phyloP scores from a whole-genome alignment of 306 rosid species.

The Rosa lucieae region DNA sequence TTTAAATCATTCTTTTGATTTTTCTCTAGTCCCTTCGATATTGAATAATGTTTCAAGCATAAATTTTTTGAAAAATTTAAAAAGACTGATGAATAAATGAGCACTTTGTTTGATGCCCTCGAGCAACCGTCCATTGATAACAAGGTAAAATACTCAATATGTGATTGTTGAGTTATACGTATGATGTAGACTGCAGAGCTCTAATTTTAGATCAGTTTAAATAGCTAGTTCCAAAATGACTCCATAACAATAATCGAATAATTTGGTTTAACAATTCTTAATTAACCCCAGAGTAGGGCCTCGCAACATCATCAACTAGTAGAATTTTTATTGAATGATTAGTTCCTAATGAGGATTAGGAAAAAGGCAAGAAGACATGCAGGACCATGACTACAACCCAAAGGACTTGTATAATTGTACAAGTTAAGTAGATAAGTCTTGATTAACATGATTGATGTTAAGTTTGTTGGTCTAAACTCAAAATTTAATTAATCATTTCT shows the following conservation, averaged over 20 bases:
- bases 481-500: not conserved
- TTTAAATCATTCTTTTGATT: not conserved
- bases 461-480: constrained; percentile 9
- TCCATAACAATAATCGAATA: constrained; percentile 12
- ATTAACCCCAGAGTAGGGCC: constrained; percentile 15
- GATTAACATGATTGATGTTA: not conserved
- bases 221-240: constrained; percentile 11
- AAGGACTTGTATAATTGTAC: not conserved
- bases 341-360: not conserved
- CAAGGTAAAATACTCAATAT: not conserved
- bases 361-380: not conserved
- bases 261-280: constrained; percentile 24
- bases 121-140: constrained; percentile 1
- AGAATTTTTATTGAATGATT: not conserved
- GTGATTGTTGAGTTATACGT: not conserved
- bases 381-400: constrained; percentile 7
- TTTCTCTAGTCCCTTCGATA: not conserved
- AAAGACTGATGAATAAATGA: not conserved
- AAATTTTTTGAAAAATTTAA: not conserved
- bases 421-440: not conserved
- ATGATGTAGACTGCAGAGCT: constrained; percentile 2
- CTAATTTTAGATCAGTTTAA: not conserved
- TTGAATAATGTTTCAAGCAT: not conserved
- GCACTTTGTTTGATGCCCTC: not conserved
- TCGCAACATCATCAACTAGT: constrained; percentile 14